Evolutionary conservation across 768 basidiomycete species (phyloP).

Genomic region (Royoungia palumana): DNA sequence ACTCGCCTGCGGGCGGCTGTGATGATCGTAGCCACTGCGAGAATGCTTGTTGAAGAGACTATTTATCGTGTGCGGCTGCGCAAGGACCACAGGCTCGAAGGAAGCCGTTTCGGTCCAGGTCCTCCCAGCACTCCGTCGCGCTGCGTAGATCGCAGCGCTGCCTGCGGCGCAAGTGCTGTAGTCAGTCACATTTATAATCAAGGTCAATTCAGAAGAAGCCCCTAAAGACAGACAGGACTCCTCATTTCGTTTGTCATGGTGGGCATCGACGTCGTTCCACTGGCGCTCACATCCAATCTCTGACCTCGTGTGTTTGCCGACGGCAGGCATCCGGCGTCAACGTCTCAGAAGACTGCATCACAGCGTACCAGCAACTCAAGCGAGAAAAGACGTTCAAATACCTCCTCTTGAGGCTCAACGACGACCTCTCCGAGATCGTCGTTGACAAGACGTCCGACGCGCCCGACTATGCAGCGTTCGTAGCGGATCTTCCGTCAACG

Average conservation of each 20-base stretch:
- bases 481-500: conserved; percentile 65
- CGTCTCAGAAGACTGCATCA: conserved; percentile 52
- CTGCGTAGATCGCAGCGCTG: too few relatives aligned
- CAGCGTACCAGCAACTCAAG: conserved; percentile 22
- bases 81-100: too few relatives aligned
- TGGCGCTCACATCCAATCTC: too few relatives aligned
- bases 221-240: conserved; percentile 10
- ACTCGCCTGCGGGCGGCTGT: too few relatives aligned
- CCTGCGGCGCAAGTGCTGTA: too few relatives aligned
- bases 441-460: conserved; percentile 61
- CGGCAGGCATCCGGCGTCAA: conserved; percentile 37
- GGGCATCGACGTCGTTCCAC: conserved; percentile 5
- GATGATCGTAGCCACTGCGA: too few relatives aligned
- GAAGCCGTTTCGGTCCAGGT: too few relatives aligned
- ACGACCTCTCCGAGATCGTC: conserved; percentile 64
- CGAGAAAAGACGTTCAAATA: conserved; percentile 62
- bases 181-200: conserved; percentile 11
- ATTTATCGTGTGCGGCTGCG: too few relatives aligned
- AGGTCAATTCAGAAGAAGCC: neutral
- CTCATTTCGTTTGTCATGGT: conserved; percentile 21
- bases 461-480: conserved; percentile 66
- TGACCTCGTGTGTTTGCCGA: too few relatives aligned
- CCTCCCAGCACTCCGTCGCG: too few relatives aligned
- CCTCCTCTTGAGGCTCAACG: conserved; percentile 74
- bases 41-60: too few relatives aligned